Base-by-base conservation (phyloP, 2,329 filamentous ascomycete genomes). In the Fusarium sp. region DNA sequence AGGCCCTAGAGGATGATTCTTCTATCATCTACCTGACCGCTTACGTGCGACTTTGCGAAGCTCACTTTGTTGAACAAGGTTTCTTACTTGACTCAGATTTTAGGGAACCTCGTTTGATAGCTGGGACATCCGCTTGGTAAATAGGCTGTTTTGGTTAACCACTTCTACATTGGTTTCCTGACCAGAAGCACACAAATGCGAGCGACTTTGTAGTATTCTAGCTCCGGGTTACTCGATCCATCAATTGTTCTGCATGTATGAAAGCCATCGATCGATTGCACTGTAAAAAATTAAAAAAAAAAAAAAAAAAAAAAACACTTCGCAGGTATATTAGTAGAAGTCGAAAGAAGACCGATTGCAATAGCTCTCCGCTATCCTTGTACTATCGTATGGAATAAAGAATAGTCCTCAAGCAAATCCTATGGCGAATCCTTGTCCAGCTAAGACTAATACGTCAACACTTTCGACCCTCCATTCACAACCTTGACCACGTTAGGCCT, bases 381-480 rank as follows among this genome's bases (percentile, higher is more conserved):
- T 25, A 10, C 6, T 13, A 9, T 23, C 11, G 13, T 25, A 9
- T 18, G 5, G 3, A 6, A 23, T 9, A 43, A 4, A 9, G 9
- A 23, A 11, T 5, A 4, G 3, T 21, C 9, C 19, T 10, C 18
- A 11, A n/a, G 34, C 1, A 12, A 37, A 1, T 34, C 21, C 16
- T 13, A 14, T 25, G 10, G 34, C 6, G 34, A 37, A 18, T 11
- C 18, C 34, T 37, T n/a, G 34, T 37, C 34, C 18, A 37, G 10
- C 18, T 4, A 37, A 7, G 8, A 34, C 43, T 6, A 23, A 30
- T 44, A 51, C 9, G 23, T 49, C 49, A 74, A 46, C 11, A 74
- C 42, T 28, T 64, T 50, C 3, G 59, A 71, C 10, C 50, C 60
- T 4, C 71, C 71, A 8, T 74, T 71, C 5, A 63, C 43, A 9